Base-by-base conservation (phyloP, 345 rosid species). In the Carallia pectinifolia region DNA sequence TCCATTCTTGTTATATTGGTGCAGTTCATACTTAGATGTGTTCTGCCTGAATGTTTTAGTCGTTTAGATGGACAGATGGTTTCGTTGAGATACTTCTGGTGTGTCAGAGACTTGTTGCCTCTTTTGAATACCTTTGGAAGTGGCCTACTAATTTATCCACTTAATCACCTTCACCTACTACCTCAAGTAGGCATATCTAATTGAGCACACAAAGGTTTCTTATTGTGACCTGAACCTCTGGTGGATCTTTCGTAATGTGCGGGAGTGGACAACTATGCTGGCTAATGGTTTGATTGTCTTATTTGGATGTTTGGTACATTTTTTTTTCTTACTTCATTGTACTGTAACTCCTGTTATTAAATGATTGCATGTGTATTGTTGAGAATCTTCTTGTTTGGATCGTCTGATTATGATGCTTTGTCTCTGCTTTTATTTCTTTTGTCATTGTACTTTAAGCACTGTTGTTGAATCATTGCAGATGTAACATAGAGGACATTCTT, bases 401-500 rank as follows among this genome's bases (percentile, higher is more conserved):
- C 23, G 15, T 29, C 40, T 23, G 6, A 27, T 38, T 65, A n/a
- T 50, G 16, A 29, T 33, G 6, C 33, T 27, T 18, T 7, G 4
- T 44, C 50, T 65, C 5, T 34, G 7, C 18, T 34, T 12, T 1
- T 30, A 33, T 3, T 7, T 10, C 8, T 72, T n/a, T 50, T 7
- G 6, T 13, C n/a, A 52, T 23, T n/a, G 13, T 58, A 36, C 18
- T 12, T 9, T 34, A 2, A 70, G 27, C 62, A 9, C 50, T 40
- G 15, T 8, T 65, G 60, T 19, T 27, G 2, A 56, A 44, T 68
- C 59, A 63, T 7, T 71, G 63, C 81, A 96, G 99, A 81, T 96
- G 99, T 71, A 83, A 87, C 58, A 74, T 73, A 16, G 98, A 89
- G 76, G 98, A 89, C 76, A 90, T 96, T 84, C 90, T 96, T 34